phyloP scores from a whole-genome alignment of 306 rosid species.

The Quercus variabilis region DNA sequence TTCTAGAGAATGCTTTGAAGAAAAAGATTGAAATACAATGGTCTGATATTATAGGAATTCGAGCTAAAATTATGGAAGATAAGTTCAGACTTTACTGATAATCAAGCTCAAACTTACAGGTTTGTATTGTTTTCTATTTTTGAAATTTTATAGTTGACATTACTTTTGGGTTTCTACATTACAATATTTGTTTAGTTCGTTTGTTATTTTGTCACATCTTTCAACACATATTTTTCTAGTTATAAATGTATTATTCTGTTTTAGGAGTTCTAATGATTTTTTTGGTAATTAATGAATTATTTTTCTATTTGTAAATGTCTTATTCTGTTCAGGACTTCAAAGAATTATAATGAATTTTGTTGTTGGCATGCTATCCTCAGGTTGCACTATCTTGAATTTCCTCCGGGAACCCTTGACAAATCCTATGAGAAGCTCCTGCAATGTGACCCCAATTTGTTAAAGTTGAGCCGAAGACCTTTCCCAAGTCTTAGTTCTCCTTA shows the following conservation, averaged over 20 bases:
- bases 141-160: not conserved
- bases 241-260: too few species aligned
- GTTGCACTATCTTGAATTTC: too few species aligned
- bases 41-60: too few species aligned
- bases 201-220: not conserved
- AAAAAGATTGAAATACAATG: too few species aligned
- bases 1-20: not conserved
- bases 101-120: conserved; percentile 24
- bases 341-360: not conserved
- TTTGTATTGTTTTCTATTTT: not conserved
- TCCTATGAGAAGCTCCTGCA: too few species aligned
- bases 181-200: not conserved
- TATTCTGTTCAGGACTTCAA: not conserved
- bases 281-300: too few species aligned
- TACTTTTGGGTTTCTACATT: not conserved
- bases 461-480: too few species aligned
- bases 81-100: conserved; percentile 25
- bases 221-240: not conserved
- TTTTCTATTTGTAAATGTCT: not conserved
- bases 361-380: too few species aligned
- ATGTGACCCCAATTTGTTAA: too few species aligned
- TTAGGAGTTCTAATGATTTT: too few species aligned
- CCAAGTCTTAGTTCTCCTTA: too few species aligned
- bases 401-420: too few species aligned
- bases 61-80: conserved; percentile 11